Evolutionary conservation across 2,329 filamentous ascomycete genomes (phyloP).

Genomic region (Zymoseptoria crescenta): DNA sequence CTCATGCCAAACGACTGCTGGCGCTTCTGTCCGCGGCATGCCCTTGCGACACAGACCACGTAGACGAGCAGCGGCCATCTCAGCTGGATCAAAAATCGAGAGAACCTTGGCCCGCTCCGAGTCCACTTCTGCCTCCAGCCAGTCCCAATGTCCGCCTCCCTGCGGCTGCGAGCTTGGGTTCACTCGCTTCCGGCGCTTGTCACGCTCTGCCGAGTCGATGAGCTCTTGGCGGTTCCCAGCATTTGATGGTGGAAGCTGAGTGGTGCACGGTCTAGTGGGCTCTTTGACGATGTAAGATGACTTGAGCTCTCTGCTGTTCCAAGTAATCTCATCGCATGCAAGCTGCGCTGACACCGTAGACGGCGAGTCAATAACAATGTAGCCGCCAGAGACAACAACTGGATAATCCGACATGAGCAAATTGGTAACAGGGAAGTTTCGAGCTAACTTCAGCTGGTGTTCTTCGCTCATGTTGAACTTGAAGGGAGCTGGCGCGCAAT

Average conservation of each 20-base stretch:
- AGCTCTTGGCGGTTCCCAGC: neutral
- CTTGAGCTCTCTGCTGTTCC: neutral
- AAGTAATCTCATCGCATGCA: neutral
- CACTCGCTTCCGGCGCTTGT: neutral
- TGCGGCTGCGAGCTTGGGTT: neutral
- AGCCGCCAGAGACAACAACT: neutral
- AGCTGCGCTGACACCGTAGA: neutral
- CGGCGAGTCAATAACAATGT: neutral
- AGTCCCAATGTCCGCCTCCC: neutral
- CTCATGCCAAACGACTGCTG: neutral
- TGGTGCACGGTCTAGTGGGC: neutral
- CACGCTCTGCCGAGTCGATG: neutral
- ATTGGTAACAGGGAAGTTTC: slow-evolving; percentile 1
- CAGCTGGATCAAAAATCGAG: neutral
- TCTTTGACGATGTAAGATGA: neutral
- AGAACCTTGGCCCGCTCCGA: neutral
- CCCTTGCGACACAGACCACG: neutral
- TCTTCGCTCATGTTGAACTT: neutral
- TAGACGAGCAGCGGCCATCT: neutral
- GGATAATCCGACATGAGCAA: neutral
- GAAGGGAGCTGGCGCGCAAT: neutral
- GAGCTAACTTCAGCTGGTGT: neutral
- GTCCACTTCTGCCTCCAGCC: neutral
- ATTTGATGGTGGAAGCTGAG: neutral
- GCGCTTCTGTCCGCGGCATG: neutral